These are phyloP conservation scores for Camellia granthamiana DNA, from an alignment of 148 eudicot genomes.

Conservation along the genomic window DNA sequence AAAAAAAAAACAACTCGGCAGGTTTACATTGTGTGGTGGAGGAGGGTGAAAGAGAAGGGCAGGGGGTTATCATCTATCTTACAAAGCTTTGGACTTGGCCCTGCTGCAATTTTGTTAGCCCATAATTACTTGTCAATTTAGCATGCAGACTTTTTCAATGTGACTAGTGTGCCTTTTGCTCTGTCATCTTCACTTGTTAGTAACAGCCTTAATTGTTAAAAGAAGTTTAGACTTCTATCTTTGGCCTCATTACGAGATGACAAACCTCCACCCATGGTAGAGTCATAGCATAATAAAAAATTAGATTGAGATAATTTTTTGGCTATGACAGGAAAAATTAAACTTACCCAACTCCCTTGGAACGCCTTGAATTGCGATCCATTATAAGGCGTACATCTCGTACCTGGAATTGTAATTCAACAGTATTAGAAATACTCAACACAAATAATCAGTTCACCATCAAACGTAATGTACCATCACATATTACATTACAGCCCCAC, in stretches of 20 bases:
- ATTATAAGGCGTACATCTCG: slow-evolving; percentile 87
- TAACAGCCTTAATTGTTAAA: no score
- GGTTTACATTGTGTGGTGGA: no score
- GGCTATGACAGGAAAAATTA: neutral
- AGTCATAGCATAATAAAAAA: no score
- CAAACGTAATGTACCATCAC: no score
- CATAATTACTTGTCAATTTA: neutral
- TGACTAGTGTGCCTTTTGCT: neutral
- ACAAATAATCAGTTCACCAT: no score
- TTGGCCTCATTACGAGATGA: neutral
- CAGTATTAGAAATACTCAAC: neutral
- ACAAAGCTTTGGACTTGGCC: neutral
- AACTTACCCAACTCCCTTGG: slow-evolving; percentile 88
- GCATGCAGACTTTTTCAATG: neutral
- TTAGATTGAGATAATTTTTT: no score
- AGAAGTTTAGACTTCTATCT: neutral
- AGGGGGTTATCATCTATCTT: neutral
- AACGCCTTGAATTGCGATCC: slow-evolving; percentile 85
- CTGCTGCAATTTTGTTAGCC: neutral
- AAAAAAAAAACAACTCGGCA: no score
- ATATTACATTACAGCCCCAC: no score
- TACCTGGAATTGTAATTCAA: slow-evolving; percentile 44
- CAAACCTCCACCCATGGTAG: neutral
- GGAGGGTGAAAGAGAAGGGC: no score
- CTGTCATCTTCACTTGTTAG: neutral